Evolutionary conservation across 768 basidiomycete genomes (phyloP), one percentile per base, ranked within the genome.

Genomic region (Calocybe cyanea): DNA sequence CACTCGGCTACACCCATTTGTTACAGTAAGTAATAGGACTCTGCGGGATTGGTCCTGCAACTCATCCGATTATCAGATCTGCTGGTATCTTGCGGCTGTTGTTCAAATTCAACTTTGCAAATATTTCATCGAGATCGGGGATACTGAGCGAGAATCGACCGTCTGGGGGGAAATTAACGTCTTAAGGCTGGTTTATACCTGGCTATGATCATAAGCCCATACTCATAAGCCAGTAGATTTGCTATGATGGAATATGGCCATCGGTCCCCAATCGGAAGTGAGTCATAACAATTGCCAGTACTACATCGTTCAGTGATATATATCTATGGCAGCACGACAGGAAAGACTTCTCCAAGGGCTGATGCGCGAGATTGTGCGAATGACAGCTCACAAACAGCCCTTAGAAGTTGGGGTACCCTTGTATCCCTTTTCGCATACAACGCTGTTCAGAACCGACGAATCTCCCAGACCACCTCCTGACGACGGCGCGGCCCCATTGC

Each of bases 161-260:
- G 83, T 86, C 8, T 92, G 90, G 89, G 86, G 86, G 0, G 88
- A 92, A 63, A 91, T 92, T 60, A 92, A 92, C 51, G 76, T 87
- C 1, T 67, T 92, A 38, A 75, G 88, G 88, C 86, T 55, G 28
- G 75, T 49, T 36, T 43, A 3, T 38, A 1, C 38, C 13, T 46
- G 1, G 30, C 35, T 13, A 36, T 25, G 21, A 31, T 30, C 32
- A 32, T 33, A 34, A 28, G 37, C 45, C 37, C 31, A 40, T 23
- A 30, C 45, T 58, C 37, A 54, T 38, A 28, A 19, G 21, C 7
- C 21, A 52, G 25, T 56, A 90, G 89, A 49, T 84, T 83, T 56
- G 90, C 90, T 0, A 89, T 92, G 87, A 68, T 89, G 60, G 81
- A 77, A 50, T 92, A 88, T 56, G 89, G 89, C 7, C 66, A 75